Evolutionary conservation across 805 yeast species (phyloP).

Genomic region (Teunomyces kruisii): DNA sequence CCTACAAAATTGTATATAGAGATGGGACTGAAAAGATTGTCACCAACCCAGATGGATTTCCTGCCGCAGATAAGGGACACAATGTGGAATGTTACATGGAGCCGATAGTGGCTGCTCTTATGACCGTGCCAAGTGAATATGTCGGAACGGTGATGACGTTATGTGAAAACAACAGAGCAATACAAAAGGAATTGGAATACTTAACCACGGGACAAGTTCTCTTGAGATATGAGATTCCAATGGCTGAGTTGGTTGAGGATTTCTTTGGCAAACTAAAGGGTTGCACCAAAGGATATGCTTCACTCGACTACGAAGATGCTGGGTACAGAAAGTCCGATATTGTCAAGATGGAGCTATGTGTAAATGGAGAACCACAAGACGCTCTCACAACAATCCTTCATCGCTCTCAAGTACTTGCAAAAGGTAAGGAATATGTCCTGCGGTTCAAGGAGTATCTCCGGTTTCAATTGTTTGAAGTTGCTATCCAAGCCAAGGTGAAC

Average conservation of each 20-base stretch:
- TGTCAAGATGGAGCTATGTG: slow-evolving; percentile 83
- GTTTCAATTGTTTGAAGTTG: slow-evolving; percentile 87
- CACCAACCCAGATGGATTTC: slow-evolving; percentile 92
- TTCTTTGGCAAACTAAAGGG: slow-evolving; percentile 93
- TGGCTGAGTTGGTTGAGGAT: slow-evolving; percentile 90
- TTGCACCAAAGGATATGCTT: slow-evolving; percentile 87
- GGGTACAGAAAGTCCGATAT: slow-evolving; percentile 82
- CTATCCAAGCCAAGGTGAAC: slow-evolving; percentile 86
- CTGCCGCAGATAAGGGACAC: slow-evolving; percentile 54
- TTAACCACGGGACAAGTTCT: slow-evolving; percentile 78
- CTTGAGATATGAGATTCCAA: slow-evolving; percentile 76
- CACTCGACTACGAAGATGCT: slow-evolving; percentile 90
- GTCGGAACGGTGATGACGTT: slow-evolving; percentile 83
- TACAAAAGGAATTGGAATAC: slow-evolving; percentile 76
- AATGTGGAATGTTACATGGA: slow-evolving; percentile 60
- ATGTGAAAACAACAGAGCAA: slow-evolving; percentile 82
- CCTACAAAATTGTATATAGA: slow-evolving; percentile 70
- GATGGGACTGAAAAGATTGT: slow-evolving; percentile 66
- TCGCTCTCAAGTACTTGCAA: slow-evolving; percentile 64
- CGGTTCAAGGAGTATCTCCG: slow-evolving; percentile 76
- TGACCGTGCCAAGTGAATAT: slow-evolving; percentile 89
- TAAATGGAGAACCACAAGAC: slow-evolving; percentile 86
- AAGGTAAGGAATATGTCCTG: slow-evolving; percentile 80
- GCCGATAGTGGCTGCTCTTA: slow-evolving; percentile 86
- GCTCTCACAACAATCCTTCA: slow-evolving; percentile 93